phyloP scores from a whole-genome alignment of 345 rosid genomes.

The Syzygium oleosum region DNA sequence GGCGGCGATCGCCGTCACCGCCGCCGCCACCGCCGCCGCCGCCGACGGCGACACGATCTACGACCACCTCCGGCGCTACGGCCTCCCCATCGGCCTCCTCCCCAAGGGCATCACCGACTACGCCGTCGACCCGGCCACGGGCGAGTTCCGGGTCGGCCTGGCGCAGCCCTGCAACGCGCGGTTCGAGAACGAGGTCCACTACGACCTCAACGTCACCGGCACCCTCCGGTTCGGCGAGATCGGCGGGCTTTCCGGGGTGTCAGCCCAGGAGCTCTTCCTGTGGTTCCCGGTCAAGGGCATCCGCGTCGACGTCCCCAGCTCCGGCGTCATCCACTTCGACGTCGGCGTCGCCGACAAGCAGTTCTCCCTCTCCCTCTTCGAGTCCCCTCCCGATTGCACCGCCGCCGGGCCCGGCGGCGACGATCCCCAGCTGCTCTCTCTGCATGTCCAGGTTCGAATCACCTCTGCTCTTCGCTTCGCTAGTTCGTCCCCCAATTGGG shows the following conservation, averaged over 20 bases:
- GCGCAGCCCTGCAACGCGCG: constrained; percentile 69
- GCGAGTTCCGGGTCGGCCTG: constrained; percentile 43
- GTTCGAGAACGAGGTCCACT: constrained; percentile 76
- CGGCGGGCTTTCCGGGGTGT: constrained; percentile 61
- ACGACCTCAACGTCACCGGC: constrained; percentile 68
- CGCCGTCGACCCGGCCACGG: constrained; percentile 36
- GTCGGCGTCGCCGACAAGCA: constrained; percentile 79
- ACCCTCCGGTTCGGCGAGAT: constrained; percentile 47
- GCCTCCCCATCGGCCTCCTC: constrained; percentile 67
- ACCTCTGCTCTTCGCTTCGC: not conserved
- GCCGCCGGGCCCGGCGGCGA: constrained; percentile 20
- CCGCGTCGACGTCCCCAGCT: constrained; percentile 60
- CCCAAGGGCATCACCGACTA: constrained; percentile 66
- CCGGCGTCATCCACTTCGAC: constrained; percentile 74
- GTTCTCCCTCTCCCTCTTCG: constrained; percentile 71
- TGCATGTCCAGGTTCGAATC: not conserved
- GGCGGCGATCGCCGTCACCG: not conserved
- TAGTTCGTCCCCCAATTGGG: not conserved
- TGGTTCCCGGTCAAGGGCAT: constrained; percentile 81
- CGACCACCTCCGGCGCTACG: constrained; percentile 39
- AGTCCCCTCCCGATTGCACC: constrained; percentile 72
- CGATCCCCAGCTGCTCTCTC: not conserved
- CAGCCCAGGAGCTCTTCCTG: constrained; percentile 70
- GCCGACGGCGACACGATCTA: constrained; percentile 11
- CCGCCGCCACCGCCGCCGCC: not conserved